Evolutionary conservation across 129 eudicot species (phyloP), one percentile per base, ranked within the genome.

Genomic region (Erigeron canadensis): DNA sequence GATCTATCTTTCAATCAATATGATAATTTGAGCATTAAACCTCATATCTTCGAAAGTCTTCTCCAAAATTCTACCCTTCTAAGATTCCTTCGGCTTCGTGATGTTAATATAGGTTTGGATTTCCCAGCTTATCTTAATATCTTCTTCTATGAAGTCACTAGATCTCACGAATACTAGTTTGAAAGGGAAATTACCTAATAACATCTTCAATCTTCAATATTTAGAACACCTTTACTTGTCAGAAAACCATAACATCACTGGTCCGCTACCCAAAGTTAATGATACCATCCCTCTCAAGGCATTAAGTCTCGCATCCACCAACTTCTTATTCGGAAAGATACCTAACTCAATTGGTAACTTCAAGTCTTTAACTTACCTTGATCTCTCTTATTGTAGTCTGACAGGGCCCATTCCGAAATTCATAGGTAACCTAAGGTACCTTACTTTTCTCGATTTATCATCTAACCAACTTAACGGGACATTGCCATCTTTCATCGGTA

Each of bases 281-380:
- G 10, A 50, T 63, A 69, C 37, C 22, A 66, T 46, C 43, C 17
- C 54, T 65, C 78, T 80, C 38, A 19, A 7, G 16, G 0, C 6
- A 18, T 60, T 82, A 38, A 73, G 50, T 63, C 69, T 63, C n/a
- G 11, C 57, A 0, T 0, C 7, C 17, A 67, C 70, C 19, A n/a
- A 40, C 18, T 16, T n/a, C n/a, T n/a, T 73, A 11, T 62, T 41
- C 9, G 78, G 77, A 54, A 51, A 17, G 57, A 0, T 74, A 6
- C 80, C 80, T 28, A 38, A 73, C 50, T 82, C 80, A 28, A 23
- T 82, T 28, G 80, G 77, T 9, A 16, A 63, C 34, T 54, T 82
- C 21, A 58, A 56, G 41, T 75, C 77, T 8, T 75, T 83, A 13
- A 50, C 15, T 2, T 1, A 23, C 19, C 59, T 83, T 44, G 3